These are phyloP conservation scores for Ophiocordyceps camponoti-floridani DNA, from an alignment of 2,329 filamentous ascomycete species.

Conservation along the genomic window DNA sequence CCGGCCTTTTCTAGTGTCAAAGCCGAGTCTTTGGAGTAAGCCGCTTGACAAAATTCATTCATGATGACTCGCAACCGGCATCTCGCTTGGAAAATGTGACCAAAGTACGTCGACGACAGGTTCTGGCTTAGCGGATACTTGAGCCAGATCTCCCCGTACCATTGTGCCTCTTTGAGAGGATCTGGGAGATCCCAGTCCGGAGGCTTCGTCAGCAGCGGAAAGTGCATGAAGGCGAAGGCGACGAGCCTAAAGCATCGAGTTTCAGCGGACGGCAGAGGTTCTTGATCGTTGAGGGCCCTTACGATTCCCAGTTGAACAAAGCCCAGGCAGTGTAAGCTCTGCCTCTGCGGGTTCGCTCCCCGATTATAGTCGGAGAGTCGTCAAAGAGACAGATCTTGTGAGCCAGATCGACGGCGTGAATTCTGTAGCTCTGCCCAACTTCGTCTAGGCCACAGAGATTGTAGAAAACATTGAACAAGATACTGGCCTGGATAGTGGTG, in stretches of 20 bases:
- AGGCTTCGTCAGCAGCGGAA: slow-evolving; percentile 11
- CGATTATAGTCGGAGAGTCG: background rate
- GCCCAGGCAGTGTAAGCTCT: slow-evolving; percentile 15
- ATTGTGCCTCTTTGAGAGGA: slow-evolving; percentile 5
- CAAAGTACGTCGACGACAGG: slow-evolving; percentile 8
- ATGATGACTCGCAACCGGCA: slow-evolving; percentile 14
- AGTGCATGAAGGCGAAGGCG: slow-evolving; percentile 8
- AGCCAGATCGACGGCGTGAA: slow-evolving; percentile 15
- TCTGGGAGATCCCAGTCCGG: slow-evolving; percentile 14
- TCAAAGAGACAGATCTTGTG: slow-evolving; percentile 14
- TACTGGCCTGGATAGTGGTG: slow-evolving; percentile 18
- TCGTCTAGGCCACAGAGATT: slow-evolving; percentile 18
- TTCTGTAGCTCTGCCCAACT: slow-evolving; percentile 15
- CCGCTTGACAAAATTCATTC: slow-evolving; percentile 10
- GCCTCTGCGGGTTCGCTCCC: slow-evolving; percentile 4
- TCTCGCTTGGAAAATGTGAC: slow-evolving; percentile 11
- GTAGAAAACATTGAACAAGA: slow-evolving; percentile 13
- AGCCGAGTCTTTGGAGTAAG: slow-evolving; percentile 4
- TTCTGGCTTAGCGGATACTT: slow-evolving; percentile 13
- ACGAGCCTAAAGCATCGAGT: slow-evolving; percentile 6
- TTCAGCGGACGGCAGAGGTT: background rate
- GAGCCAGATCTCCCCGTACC: slow-evolving; percentile 18
- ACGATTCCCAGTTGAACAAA: slow-evolving; percentile 16
- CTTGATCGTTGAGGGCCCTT: slow-evolving; percentile 1
- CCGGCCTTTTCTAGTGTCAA: slow-evolving; percentile 7